Conservation (phyloP, 495 filamentous ascomycete genomes). For the Tuber indicum region DNA sequence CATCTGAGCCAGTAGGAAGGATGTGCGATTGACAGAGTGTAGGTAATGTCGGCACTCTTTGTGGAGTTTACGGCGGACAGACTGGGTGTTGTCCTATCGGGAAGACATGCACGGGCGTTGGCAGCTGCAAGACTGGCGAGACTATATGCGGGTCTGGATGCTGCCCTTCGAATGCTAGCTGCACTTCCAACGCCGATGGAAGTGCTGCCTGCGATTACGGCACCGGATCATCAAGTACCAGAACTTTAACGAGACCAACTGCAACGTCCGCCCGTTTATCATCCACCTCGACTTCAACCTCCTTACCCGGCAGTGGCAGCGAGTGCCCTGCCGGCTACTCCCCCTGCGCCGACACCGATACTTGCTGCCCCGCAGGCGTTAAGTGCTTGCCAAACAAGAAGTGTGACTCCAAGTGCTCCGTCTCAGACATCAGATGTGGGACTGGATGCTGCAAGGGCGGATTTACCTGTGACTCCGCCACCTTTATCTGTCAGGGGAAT, state of each 20-base stretch:
- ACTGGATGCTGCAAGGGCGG: background rate
- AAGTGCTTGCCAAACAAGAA: background rate
- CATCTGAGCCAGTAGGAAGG: background rate
- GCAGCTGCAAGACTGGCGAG: background rate
- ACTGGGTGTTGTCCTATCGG: slow-evolving; percentile 21
- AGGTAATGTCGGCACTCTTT: slow-evolving; percentile 21
- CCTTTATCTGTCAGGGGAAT: background rate
- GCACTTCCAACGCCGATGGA: slow-evolving; percentile 11
- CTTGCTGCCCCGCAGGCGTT: background rate
- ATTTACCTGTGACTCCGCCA: background rate
- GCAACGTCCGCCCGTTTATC: background rate
- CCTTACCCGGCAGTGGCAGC: too few relatives aligned
- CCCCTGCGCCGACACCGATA: background rate
- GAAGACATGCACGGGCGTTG: slow-evolving; percentile 13
- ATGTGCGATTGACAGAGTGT: background rate
- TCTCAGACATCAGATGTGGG: background rate
- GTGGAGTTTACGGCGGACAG: slow-evolving; percentile 20
- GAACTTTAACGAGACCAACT: background rate
- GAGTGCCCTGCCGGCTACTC: background rate
- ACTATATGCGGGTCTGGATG: slow-evolving; percentile 11
- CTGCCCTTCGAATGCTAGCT: slow-evolving; percentile 9
- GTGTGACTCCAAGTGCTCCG: background rate
- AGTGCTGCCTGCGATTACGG: slow-evolving; percentile 10
- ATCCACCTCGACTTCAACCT: background rate
- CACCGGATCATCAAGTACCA: background rate